A percentile compares a stretch with the other conserved stretches of the same genome.
Evolutionary conservation across 2,329 filamentous ascomycete genomes (phyloP).

Genomic region (Sporothrix brasiliensis): DNA sequence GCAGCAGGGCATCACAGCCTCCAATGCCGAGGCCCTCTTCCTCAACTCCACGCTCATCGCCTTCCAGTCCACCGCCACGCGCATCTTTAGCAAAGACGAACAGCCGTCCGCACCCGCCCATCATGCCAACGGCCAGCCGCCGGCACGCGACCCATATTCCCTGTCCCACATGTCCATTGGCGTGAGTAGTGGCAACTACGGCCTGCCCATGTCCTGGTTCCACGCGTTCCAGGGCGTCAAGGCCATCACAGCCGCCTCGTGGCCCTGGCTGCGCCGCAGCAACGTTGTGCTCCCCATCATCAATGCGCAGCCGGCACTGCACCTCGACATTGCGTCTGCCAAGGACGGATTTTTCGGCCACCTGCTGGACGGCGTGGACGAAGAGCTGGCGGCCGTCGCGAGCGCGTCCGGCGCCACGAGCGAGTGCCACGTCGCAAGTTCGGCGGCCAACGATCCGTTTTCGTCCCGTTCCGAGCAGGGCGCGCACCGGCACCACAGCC

Average conservation of each 20-base stretch:
- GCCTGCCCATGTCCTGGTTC: conserved; percentile 65
- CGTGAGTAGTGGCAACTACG: conserved; percentile 48
- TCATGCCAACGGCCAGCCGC: conserved; percentile 14
- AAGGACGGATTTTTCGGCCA: conserved; percentile 63
- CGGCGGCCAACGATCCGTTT: background rate
- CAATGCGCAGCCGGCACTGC: conserved; percentile 64
- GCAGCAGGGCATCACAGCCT: conserved; percentile 58
- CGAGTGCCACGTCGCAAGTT: background rate
- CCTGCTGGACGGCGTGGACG: conserved; percentile 60
- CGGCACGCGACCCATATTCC: conserved; percentile 19
- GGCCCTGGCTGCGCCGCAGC: conserved; percentile 64
- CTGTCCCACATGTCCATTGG: conserved; percentile 28
- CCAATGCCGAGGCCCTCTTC: conserved; percentile 66
- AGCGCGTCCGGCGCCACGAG: conserved; percentile 5
- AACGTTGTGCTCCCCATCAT: conserved; percentile 63
- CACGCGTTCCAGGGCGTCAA: conserved; percentile 70
- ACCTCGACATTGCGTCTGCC: conserved; percentile 59
- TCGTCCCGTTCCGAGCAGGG: background rate
- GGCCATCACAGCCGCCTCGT: conserved; percentile 64
- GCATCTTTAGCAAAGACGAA: conserved; percentile 64
- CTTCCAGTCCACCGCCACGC: conserved; percentile 66
- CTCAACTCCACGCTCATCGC: conserved; percentile 66
- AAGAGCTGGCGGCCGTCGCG: conserved; percentile 51
- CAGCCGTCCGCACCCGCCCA: background rate
- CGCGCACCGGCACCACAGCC: conserved; percentile 13